phyloP scores from a whole-genome alignment of 2,329 filamentous ascomycete species.

The Claviceps maximensis region DNA sequence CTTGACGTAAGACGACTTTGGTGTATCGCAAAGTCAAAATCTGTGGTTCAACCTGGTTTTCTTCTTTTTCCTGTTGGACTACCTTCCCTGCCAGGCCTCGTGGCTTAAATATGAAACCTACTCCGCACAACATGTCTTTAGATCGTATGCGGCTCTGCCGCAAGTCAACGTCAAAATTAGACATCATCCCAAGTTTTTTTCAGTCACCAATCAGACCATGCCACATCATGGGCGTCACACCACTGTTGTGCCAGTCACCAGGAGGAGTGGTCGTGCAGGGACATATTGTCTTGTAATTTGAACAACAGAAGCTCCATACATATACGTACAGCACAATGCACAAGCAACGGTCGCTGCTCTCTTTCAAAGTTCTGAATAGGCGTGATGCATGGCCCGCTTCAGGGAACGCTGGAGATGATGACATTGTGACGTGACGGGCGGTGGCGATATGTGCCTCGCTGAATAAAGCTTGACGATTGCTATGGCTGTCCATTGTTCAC shows the following conservation, averaged over 20 bases:
- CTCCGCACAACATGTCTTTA: neutral
- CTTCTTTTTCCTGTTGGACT: neutral
- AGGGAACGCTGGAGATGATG: neutral
- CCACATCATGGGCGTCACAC: slow-evolving; percentile 17
- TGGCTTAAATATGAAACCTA: neutral
- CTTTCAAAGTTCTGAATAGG: too few species aligned
- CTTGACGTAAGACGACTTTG: neutral
- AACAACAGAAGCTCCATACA: neutral
- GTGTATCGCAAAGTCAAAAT: neutral
- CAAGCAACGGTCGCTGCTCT: too few species aligned
- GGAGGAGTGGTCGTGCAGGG: slow-evolving; percentile 4
- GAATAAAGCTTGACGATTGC: neutral
- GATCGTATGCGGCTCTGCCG: neutral
- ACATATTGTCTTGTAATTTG: neutral
- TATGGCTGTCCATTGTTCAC: neutral
- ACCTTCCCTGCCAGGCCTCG: neutral
- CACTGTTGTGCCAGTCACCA: slow-evolving; percentile 5
- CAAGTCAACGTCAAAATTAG: neutral
- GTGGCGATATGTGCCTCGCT: neutral
- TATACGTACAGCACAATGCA: too few species aligned
- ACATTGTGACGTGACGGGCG: neutral
- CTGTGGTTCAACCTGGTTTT: neutral
- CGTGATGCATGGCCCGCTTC: neutral
- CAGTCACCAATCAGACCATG: slow-evolving; percentile 14
- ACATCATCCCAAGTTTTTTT: neutral